These are phyloP conservation scores for Trichophyton mentagrophytes DNA, from an alignment of 2,329 filamentous ascomycete species.

Conservation along the genomic window DNA sequence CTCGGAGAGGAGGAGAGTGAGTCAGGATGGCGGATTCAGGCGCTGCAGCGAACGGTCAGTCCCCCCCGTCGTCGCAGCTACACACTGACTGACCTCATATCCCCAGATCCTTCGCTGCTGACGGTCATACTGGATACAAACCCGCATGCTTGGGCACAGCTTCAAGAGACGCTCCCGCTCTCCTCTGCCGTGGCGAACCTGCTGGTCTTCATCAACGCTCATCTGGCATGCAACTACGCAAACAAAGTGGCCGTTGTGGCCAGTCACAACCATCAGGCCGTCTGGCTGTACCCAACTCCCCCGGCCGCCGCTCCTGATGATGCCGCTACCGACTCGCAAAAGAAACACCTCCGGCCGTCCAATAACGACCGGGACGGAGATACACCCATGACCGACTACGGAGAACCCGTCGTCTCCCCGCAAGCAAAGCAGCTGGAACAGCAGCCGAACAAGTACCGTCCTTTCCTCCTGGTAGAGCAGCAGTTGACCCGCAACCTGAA, in stretches of 20 bases:
- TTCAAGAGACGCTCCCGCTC: conserved; percentile 62
- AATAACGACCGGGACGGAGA: conserved; percentile 35
- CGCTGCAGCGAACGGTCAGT: too few relatives aligned
- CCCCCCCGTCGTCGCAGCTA: background rate
- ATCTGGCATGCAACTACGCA: conserved; percentile 82
- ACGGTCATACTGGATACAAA: conserved; percentile 93
- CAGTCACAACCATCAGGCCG: conserved; percentile 71
- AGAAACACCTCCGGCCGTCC: conserved; percentile 7
- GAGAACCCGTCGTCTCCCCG: conserved; percentile 25
- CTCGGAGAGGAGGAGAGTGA: background rate
- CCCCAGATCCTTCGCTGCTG: conserved; percentile 60
- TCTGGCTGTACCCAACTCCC: conserved; percentile 72
- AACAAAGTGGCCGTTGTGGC: conserved; percentile 90
- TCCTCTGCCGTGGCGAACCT: conserved; percentile 76
- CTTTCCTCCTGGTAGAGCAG: conserved; percentile 76
- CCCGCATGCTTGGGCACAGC: conserved; percentile 78
- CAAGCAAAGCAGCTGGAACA: conserved; percentile 19
- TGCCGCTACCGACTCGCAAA: background rate
- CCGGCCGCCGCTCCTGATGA: background rate
- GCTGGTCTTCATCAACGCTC: conserved; percentile 92
- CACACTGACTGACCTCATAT: background rate
- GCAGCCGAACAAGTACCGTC: conserved; percentile 79
- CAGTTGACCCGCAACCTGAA: conserved; percentile 63
- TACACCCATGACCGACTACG: conserved; percentile 41
- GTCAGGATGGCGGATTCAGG: background rate